These are phyloP conservation scores for Talaromyces sp. DNA, from an alignment of 2,329 filamentous ascomycete species.

Conservation along the genomic window DNA sequence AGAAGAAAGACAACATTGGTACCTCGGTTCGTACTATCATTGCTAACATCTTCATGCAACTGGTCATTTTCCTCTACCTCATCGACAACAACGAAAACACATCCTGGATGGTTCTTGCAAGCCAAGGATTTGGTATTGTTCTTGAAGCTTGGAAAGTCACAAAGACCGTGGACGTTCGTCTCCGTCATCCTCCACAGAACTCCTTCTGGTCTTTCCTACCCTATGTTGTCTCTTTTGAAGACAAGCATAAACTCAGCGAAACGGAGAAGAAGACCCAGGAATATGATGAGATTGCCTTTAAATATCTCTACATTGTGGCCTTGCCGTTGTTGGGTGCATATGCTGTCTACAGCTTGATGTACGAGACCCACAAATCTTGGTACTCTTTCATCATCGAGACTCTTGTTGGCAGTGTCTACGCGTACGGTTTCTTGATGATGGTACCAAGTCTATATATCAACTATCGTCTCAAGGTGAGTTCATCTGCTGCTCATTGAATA, in stretches of 20 bases:
- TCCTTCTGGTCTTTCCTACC: conserved; percentile 73
- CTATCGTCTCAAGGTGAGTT: conserved; percentile 79
- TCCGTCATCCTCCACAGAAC: conserved; percentile 67
- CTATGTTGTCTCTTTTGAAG: conserved; percentile 81
- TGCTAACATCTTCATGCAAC: conserved; percentile 97
- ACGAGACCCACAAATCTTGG: conserved; percentile 96
- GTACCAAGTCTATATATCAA: conserved; percentile 97
- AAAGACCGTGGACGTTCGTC: conserved; percentile 83
- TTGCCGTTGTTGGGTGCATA: conserved; percentile 86
- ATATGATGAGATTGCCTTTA: conserved; percentile 97
- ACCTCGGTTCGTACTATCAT: conserved; percentile 95
- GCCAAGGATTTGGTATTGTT: conserved; percentile 80
- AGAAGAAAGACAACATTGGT: conserved; percentile 99
- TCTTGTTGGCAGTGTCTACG: conserved; percentile 92
- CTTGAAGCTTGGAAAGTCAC: conserved; percentile 93
- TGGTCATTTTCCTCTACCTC: conserved; percentile 92
- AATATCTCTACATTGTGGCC: conserved; percentile 91
- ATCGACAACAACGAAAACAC: conserved; percentile 97
- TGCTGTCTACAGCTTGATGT: conserved; percentile 84
- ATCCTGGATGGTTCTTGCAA: conserved; percentile 97
- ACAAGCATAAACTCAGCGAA: conserved; percentile 93
- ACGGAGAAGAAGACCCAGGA: conserved; percentile 98
- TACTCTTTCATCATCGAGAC: conserved; percentile 95
- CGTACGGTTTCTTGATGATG: conserved; percentile 99
- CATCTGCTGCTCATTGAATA: background rate